Percentiles rank a stretch among this genome's conserved stretches.
Evolutionary conservation across 768 basidiomycete species (phyloP).

Genomic region (Phanerochaete carnosa): DNA sequence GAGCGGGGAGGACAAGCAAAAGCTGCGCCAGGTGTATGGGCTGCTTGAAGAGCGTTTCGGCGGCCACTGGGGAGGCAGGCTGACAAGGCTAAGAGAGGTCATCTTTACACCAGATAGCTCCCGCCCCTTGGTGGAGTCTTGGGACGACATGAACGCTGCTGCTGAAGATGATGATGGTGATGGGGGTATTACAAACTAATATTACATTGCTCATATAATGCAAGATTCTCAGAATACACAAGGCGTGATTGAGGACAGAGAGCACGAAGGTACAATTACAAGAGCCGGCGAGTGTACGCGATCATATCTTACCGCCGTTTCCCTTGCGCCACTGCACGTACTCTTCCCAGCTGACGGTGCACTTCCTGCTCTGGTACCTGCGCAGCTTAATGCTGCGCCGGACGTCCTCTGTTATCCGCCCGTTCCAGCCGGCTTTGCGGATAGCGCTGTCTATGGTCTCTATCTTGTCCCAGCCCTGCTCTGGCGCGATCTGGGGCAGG

Average conservation of each 20-base stretch:
- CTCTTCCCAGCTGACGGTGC: slow-evolving; percentile 69
- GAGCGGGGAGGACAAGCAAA: slow-evolving; percentile 45
- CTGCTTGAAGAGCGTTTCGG: slow-evolving; percentile 54
- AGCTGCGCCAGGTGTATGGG: slow-evolving; percentile 56
- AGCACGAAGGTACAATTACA: background rate
- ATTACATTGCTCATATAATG: slow-evolving; percentile 2
- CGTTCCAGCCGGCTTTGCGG: slow-evolving; percentile 89
- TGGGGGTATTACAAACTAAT: slow-evolving; percentile 8
- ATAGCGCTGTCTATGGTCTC: slow-evolving; percentile 92
- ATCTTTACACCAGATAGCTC: slow-evolving; percentile 26
- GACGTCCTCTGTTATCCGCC: slow-evolving; percentile 77
- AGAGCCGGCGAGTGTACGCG: background rate
- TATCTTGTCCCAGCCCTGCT: slow-evolving; percentile 91
- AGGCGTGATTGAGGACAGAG: background rate
- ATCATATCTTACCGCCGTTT: slow-evolving; percentile 38
- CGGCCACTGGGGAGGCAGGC: slow-evolving; percentile 39
- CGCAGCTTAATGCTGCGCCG: slow-evolving; percentile 72
- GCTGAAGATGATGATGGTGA: background rate
- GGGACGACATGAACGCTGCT: background rate
- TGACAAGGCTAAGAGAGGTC: slow-evolving; percentile 40
- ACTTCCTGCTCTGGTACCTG: slow-evolving; percentile 77
- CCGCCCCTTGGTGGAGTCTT: background rate
- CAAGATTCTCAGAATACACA: slow-evolving; percentile 2
- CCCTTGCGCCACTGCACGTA: slow-evolving; percentile 70
- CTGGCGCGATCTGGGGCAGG: slow-evolving; percentile 87